Evolutionary conservation across 306 rosid species (phyloP).

Genomic region (Glycine tomentella): DNA sequence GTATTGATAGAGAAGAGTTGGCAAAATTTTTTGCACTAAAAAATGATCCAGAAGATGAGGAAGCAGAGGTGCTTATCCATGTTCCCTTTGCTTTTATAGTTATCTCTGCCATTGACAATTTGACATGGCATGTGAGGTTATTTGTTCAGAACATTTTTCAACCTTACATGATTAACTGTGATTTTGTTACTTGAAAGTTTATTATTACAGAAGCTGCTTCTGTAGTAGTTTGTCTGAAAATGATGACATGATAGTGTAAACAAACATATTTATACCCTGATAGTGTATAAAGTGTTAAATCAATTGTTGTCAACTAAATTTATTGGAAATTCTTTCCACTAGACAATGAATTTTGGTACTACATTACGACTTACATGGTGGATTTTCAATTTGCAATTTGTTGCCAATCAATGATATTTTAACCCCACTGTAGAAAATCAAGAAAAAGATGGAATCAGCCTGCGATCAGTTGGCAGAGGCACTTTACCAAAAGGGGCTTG

Average conservation of each 20-base stretch:
- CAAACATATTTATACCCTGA: constrained; percentile 15
- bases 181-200: constrained; percentile 29
- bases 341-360: neutral
- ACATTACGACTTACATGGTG: neutral
- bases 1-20: constrained; percentile 84
- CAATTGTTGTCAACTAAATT: constrained; percentile 24
- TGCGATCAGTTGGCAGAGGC: constrained; percentile 92
- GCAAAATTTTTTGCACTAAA: constrained; percentile 65
- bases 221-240: constrained; percentile 26
- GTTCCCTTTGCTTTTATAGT: constrained; percentile 34
- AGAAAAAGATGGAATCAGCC: constrained; percentile 84
- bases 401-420: constrained; percentile 33
- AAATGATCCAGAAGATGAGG: constrained; percentile 85
- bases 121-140: constrained; percentile 12
- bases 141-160: constrained; percentile 25
- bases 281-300: constrained; percentile 6
- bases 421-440: constrained; percentile 61
- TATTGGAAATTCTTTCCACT: neutral
- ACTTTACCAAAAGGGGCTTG: constrained; percentile 91
- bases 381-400: constrained; percentile 28
- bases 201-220: constrained; percentile 15
- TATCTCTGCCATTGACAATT: neutral
- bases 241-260: constrained; percentile 20
- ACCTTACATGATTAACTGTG: constrained; percentile 25
- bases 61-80: constrained; percentile 67